Conservation (phyloP, 441 rosid species). For the Monsonia emarginata region DNA sequence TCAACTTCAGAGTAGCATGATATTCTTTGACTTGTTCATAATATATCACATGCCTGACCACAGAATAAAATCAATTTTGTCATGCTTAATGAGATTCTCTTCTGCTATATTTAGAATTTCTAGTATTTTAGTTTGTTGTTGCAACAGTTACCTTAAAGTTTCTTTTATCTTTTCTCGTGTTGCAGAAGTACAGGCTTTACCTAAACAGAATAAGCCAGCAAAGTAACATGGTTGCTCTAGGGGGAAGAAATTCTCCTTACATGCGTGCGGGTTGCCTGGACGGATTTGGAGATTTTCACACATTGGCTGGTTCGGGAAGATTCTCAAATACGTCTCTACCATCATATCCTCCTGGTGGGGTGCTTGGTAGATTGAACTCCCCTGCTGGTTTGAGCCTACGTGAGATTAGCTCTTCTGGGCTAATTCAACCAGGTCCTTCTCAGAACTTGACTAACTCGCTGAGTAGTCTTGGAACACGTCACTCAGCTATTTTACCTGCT, state of each 20-base stretch:
- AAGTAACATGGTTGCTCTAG: conserved; percentile 56
- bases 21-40: background rate
- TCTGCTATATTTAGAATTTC: background rate
- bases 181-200: conserved; percentile 77
- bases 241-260: conserved; percentile 51
- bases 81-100: conserved; percentile 19
- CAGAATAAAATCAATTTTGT: conserved; percentile 4
- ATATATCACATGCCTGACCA: background rate
- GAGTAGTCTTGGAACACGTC: conserved; percentile 32
- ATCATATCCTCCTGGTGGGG: conserved; percentile 49
- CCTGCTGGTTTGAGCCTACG: conserved; percentile 51
- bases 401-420: conserved; percentile 51
- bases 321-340: conserved; percentile 38
- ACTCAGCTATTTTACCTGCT: conserved; percentile 29
- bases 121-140: background rate
- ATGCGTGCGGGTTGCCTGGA: conserved; percentile 40
- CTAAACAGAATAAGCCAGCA: conserved; percentile 70
- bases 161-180: background rate
- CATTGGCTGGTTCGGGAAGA: conserved; percentile 38
- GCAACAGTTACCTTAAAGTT: background rate
- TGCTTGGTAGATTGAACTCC: conserved; percentile 51
- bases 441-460: conserved; percentile 36
- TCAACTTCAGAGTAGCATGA: background rate
- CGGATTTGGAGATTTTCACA: conserved; percentile 48
- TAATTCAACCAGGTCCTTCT: conserved; percentile 25